Evolutionary conservation across 352 stramenopile species (phyloP).

Genomic region (Globisporangium irregulare): DNA sequence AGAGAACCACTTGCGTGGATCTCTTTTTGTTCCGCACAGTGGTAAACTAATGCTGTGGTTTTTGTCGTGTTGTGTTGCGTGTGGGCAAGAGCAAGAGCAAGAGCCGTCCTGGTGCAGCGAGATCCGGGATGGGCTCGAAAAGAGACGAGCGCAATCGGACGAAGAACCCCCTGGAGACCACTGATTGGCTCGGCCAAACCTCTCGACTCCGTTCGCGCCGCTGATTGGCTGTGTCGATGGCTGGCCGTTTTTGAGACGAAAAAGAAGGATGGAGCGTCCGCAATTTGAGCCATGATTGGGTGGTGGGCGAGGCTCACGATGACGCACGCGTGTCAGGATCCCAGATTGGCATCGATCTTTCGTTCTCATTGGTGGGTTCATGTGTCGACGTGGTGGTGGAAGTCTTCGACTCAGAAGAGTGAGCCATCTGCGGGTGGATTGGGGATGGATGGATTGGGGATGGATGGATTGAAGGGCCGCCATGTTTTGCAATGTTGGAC

Average conservation of each 20-base stretch:
- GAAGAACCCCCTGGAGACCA: constrained; percentile 1
- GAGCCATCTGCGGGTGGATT: constrained; percentile 1
- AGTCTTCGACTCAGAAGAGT: constrained; percentile 13
- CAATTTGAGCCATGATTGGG: neutral
- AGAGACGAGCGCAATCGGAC: constrained; percentile 3
- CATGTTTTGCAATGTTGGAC: neutral
- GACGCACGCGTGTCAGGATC: constrained; percentile 2
- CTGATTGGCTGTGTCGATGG: constrained; percentile 1
- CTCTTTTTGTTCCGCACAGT: neutral
- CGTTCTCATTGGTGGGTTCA: constrained; percentile 8
- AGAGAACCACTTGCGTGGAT: neutral
- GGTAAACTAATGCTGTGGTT: neutral
- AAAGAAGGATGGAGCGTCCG: neutral
- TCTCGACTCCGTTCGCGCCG: neutral
- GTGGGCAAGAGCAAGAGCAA: neutral
- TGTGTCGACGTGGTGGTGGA: constrained; percentile 1
- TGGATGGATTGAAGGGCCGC: neutral
- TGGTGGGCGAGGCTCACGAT: neutral
- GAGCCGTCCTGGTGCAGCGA: neutral
- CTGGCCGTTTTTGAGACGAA: neutral
- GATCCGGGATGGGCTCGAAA: neutral
- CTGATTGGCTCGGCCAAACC: neutral
- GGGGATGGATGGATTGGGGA: neutral
- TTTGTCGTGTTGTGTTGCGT: neutral
- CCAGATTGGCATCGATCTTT: neutral